Base-by-base conservation (phyloP, 495 filamentous ascomycete genomes). In the Thermochaetoides thermophila region DNA sequence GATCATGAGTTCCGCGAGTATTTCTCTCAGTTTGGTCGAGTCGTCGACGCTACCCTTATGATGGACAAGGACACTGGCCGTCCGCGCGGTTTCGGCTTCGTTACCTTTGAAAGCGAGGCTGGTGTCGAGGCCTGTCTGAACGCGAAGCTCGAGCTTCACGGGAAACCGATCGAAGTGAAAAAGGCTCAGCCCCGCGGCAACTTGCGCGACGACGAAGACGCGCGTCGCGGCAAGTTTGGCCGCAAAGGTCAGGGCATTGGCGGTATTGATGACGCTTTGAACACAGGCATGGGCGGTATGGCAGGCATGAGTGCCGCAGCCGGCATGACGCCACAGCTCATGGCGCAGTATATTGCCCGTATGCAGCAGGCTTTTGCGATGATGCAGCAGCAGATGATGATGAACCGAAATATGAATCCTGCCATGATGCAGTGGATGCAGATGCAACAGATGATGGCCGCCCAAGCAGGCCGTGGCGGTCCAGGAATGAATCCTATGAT, bases 61-160 rank as follows among this genome's bases (percentile, higher is more conserved):
- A 97, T 97, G 71, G 89, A 97, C 56, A 97, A 97, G 57, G 89
- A 97, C 49, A 96, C 89, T 6, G 86, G 86, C 20, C 76, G 89
- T 15, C 89, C 89, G 3, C 76, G 89, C 39, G 89, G 89, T 7
- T 97, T 97, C 47, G 89, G 89, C n/a, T 97, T 97, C 48, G 89
- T 97, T 24, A 97, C 89, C 0, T 97, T 97, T 42, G 89, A 97
- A 55, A 86, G 79, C 45, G 89, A 96, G 46, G 79, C 80, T 13
- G 91, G 91, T 28, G 89, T 97, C 17, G 89, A 97, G 38, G 80
- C 81, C 25, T 87, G 85, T 27, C 71, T 96, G 8, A 72, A 74
- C 19, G 61, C 65, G 17, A 68, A 73, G n/a, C 66, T 96, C 7
- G 82, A 84, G 39, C 95, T 97, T 41, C 76, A 87, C 30, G 84